Evolutionary conservation across 2,329 filamentous ascomycete genomes (phyloP), one percentile per base, ranked within the genome.

Genomic region (Phialophora macrospora): DNA sequence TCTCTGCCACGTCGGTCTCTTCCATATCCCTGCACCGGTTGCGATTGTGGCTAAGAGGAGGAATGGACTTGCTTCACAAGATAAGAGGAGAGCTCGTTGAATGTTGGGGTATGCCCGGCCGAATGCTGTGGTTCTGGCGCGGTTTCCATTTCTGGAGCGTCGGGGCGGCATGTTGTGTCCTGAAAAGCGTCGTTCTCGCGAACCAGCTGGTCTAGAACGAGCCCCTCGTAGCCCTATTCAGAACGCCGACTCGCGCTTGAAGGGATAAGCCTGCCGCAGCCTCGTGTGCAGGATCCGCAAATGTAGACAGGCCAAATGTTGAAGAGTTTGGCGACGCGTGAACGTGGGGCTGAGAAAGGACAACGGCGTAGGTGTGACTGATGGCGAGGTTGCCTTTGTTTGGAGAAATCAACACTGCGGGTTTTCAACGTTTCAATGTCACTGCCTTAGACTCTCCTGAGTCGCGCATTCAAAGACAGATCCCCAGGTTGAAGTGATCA

Each of bases 21-120:
- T 67, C 60, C 64, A 56, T 12, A 69, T 20, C 1, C 67, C 67
- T 4, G 67, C 65, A 11, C 30, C 48, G 17, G 55, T 58, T 14
- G 67, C 32, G 9, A 63, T 63, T 8, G 67, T 63, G 22, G 65
- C 62, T 17, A 69, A 49, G n/a, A 67, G 62, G 22, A 69, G 49
- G 17, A 60, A 57, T 48, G 65, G 55, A 17, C 65, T 63, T 12
- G 55, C 55, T 59, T 67, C 52, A 30, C 62, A 65, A 9, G 60
- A 61, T 26, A 52, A 26, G 28, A 69, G 48, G 11, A 69, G 55
- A 11, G 62, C 48, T 48, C 60, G 38, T 49, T 65, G 62, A 20
- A 67, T 5, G 12, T 61, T 67, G 3, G 67, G 67, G 22, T 69
- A 63, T 8, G 65, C 62, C 22, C 67, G 65, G 9, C 65, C 64